These are phyloP conservation scores for Xylaria sp. DNA, from an alignment of 2,329 filamentous ascomycete genomes.

Conservation along the genomic window DNA sequence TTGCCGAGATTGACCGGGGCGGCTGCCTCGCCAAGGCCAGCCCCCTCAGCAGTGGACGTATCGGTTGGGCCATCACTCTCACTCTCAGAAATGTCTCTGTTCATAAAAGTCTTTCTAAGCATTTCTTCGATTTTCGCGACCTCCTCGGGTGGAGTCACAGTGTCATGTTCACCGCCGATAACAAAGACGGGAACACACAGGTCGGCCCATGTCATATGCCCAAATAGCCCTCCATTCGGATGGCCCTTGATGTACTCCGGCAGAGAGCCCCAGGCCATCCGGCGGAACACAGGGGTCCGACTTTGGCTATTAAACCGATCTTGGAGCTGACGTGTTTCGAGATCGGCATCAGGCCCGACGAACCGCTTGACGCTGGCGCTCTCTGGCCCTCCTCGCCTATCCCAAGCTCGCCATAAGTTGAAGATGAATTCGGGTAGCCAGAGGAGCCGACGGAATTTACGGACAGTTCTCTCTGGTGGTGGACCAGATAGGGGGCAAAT, in stretches of 20 bases:
- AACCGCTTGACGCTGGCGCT: constrained; percentile 78
- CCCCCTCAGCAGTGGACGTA: constrained; percentile 23
- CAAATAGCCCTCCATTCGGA: constrained; percentile 60
- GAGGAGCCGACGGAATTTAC: constrained; percentile 52
- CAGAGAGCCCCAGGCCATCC: constrained; percentile 70
- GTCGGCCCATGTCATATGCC: constrained; percentile 64
- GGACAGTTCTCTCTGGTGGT: constrained; percentile 47
- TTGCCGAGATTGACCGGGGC: constrained; percentile 41
- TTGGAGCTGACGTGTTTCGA: constrained; percentile 62
- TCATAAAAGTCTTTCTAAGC: constrained; percentile 27
- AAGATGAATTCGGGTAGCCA: constrained; percentile 69
- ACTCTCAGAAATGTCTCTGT: background rate
- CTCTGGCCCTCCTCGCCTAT: constrained; percentile 69
- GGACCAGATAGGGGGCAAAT: constrained; percentile 73
- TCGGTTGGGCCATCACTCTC: constrained; percentile 4
- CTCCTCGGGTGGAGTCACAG: constrained; percentile 66
- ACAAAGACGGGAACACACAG: constrained; percentile 71
- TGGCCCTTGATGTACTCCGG: constrained; percentile 52
- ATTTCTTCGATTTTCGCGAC: constrained; percentile 58
- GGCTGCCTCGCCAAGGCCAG: constrained; percentile 42
- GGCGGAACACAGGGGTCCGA: constrained; percentile 72
- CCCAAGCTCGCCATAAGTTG: constrained; percentile 69
- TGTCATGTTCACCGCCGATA: constrained; percentile 71
- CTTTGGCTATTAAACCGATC: constrained; percentile 77
- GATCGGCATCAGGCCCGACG: constrained; percentile 60